Evolutionary conservation across 352 stramenopile genomes (phyloP).

Genomic region (Phytophthora citrophthora): DNA sequence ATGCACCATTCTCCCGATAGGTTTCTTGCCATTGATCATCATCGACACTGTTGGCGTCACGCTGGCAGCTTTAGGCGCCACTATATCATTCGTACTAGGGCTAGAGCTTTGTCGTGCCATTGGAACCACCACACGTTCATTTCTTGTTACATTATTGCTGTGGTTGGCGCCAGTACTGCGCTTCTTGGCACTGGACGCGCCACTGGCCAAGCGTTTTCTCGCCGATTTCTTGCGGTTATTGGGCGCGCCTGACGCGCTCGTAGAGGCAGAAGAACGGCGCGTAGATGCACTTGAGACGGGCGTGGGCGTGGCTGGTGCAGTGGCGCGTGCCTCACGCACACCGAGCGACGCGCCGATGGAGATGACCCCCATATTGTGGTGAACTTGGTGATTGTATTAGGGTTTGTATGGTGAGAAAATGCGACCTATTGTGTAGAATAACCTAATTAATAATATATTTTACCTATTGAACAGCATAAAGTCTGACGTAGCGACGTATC

Average conservation of each 20-base stretch:
- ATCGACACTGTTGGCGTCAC: slow-evolving; percentile 14
- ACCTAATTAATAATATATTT: neutral
- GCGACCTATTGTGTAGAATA: neutral
- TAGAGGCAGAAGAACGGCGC: slow-evolving; percentile 10
- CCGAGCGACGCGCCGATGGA: slow-evolving; percentile 79
- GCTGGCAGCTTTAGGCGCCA: neutral
- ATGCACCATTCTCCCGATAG: slow-evolving; percentile 35
- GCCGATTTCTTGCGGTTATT: slow-evolving; percentile 30
- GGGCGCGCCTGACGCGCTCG: slow-evolving; percentile 1
- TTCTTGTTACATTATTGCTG: slow-evolving; percentile 1
- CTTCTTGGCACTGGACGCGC: slow-evolving; percentile 17
- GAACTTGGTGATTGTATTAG: neutral
- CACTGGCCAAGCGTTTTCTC: slow-evolving; percentile 21
- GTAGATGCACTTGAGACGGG: neutral
- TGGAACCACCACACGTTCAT: neutral
- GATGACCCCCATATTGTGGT: slow-evolving; percentile 71
- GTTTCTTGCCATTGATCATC: slow-evolving; percentile 24
- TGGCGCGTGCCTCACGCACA: slow-evolving; percentile 45
- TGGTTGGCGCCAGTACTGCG: slow-evolving; percentile 1
- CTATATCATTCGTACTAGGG: neutral
- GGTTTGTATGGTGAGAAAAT: slow-evolving; percentile 11
- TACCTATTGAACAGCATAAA: neutral
- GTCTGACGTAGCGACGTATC: neutral
- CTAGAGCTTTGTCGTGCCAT: slow-evolving; percentile 2
- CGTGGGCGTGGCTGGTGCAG: neutral